Conservation (phyloP, 495 filamentous ascomycete genomes). For the Lasiosphaeria hispida region DNA sequence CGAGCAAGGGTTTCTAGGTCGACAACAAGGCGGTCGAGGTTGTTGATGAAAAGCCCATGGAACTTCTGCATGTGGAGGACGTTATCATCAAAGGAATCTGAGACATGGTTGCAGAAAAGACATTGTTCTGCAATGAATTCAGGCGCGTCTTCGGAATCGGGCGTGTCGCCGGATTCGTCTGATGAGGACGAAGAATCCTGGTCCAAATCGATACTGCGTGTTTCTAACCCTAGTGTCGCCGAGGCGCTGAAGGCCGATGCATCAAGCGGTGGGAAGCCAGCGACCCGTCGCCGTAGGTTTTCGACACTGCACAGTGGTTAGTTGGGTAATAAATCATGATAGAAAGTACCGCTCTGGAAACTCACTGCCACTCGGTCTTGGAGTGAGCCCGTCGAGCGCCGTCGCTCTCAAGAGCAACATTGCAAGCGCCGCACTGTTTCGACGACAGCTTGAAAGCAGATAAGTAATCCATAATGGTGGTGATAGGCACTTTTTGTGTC, state of each 20-base stretch:
- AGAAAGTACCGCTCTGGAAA: background rate
- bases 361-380: conserved; percentile 18
- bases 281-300: conserved; percentile 13
- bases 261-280: conserved; percentile 2
- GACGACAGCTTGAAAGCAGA: too few relatives aligned
- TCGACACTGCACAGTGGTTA: conserved; percentile 8
- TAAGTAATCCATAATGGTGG: too few relatives aligned
- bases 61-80: conserved; percentile 31
- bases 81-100: conserved; percentile 23
- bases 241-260: background rate
- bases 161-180: background rate
- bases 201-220: background rate
- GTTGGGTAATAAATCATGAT: background rate
- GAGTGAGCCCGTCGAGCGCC: conserved; percentile 7
- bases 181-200: background rate
- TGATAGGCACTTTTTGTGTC: too few relatives aligned
- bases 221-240: background rate
- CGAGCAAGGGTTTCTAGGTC: conserved; percentile 29
- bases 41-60: conserved; percentile 34
- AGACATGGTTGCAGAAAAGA: conserved; percentile 27
- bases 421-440: conserved; percentile 11
- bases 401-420: conserved; percentile 10
- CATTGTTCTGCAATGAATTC: conserved; percentile 17
- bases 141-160: background rate
- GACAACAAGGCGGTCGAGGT: conserved; percentile 24